Evolutionary conservation across 164 flowering plant genomes (phyloP).

Genomic region (Akebia trifoliata): DNA sequence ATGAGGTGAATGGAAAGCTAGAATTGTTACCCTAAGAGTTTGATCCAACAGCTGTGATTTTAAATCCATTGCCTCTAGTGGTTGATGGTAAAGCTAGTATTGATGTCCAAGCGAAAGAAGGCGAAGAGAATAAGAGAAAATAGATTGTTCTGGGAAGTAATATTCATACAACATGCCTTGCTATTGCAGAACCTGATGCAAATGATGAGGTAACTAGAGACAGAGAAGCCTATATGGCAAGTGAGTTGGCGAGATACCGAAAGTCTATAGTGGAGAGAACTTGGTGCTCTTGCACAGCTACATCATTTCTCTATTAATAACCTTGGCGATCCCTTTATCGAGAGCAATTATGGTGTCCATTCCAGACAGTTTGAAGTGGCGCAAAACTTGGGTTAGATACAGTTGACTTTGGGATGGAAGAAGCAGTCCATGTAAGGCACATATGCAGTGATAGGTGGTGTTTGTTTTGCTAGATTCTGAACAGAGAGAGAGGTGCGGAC

Average conservation of each 20-base stretch:
- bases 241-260: slow-evolving; percentile 79
- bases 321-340: slow-evolving; percentile 97
- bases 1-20: slow-evolving; percentile 14
- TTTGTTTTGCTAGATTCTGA: too few relatives aligned
- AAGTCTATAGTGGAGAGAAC: slow-evolving; percentile 63
- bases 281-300: slow-evolving; percentile 79
- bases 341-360: slow-evolving; percentile 98
- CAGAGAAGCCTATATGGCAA: slow-evolving; percentile 89
- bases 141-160: slow-evolving; percentile 83
- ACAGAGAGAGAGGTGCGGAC: too few relatives aligned
- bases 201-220: slow-evolving; percentile 92
- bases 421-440: too few relatives aligned
- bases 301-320: slow-evolving; percentile 98
- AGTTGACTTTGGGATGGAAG: too few relatives aligned
- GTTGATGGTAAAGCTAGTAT: slow-evolving; percentile 8
- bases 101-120: slow-evolving; percentile 13
- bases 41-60: slow-evolving; percentile 35
- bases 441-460: too few relatives aligned
- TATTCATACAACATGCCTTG: slow-evolving; percentile 70
- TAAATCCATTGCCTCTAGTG: slow-evolving; percentile 40
- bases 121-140: slow-evolving; percentile 19
- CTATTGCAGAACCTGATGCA: slow-evolving; percentile 82
- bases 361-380: slow-evolving; percentile 98
- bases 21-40: slow-evolving; percentile 33
- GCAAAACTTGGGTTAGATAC: too few relatives aligned